A percentile compares a stretch with the other conserved stretches of the same genome.
Evolutionary conservation across 768 basidiomycete species (phyloP).

Genomic region (Tylopilus plumbeoviolaceoides): DNA sequence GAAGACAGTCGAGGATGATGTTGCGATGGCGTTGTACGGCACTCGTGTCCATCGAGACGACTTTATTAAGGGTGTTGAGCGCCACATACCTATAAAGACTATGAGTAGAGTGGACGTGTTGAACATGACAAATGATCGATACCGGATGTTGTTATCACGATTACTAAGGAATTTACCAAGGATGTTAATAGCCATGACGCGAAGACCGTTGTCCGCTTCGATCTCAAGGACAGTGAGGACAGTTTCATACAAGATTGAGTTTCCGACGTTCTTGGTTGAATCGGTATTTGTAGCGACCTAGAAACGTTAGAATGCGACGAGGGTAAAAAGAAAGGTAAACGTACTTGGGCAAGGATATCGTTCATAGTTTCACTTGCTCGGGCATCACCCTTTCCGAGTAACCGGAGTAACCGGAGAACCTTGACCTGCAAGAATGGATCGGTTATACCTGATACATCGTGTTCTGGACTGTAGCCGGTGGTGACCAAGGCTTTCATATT

Average conservation of each 20-base stretch:
- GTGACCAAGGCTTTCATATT: slow-evolving; percentile 93
- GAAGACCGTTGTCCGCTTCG: slow-evolving; percentile 90
- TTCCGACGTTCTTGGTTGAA: slow-evolving; percentile 95
- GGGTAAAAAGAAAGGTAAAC: slow-evolving; percentile 3
- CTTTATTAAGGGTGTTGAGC: slow-evolving; percentile 96
- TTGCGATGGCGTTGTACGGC: slow-evolving; percentile 98
- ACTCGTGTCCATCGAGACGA: slow-evolving; percentile 95
- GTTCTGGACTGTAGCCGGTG: slow-evolving; percentile 96
- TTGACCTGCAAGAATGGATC: slow-evolving; percentile 96
- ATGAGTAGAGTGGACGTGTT: slow-evolving; percentile 4
- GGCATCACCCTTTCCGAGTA: slow-evolving; percentile 83
- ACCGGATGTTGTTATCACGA: slow-evolving; percentile 98
- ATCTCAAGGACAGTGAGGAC: slow-evolving; percentile 95
- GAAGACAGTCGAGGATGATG: slow-evolving; percentile 97
- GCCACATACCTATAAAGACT: slow-evolving; percentile 77
- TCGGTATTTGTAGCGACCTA: slow-evolving; percentile 99
- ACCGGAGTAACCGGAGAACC: slow-evolving; percentile 78
- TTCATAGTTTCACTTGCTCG: slow-evolving; percentile 96
- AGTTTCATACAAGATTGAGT: slow-evolving; percentile 96
- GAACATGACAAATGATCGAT: slow-evolving; percentile 20
- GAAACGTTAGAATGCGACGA: slow-evolving; percentile 1
- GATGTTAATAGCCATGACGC: slow-evolving; percentile 99
- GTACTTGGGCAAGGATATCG: slow-evolving; percentile 92
- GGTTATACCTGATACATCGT: slow-evolving; percentile 99
- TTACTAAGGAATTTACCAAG: slow-evolving; percentile 97